Evolutionary conservation across 1,284 basidiomycete species (phyloP).

Genomic region (Cryptococcus hybrid): DNA sequence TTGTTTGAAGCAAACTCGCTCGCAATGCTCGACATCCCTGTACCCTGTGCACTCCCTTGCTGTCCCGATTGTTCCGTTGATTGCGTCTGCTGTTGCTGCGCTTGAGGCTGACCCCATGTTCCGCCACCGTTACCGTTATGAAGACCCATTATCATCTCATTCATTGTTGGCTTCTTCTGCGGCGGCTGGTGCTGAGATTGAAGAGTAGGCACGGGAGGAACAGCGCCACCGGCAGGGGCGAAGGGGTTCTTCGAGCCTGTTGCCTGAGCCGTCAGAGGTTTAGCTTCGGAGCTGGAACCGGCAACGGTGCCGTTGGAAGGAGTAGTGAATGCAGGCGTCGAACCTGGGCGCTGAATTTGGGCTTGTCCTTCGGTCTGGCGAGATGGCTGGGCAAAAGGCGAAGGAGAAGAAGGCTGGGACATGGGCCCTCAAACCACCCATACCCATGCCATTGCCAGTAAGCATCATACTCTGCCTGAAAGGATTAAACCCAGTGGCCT

Average conservation of each 20-base stretch:
- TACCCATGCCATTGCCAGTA: neutral
- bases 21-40: conserved; percentile 43
- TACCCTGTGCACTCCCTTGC: conserved; percentile 11
- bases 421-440: conserved; percentile 1
- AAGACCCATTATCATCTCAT: conserved; percentile 67
- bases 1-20: conserved; percentile 39
- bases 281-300: conserved; percentile 31
- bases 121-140: conserved; percentile 3
- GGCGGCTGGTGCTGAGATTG: conserved; percentile 55
- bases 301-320: conserved; percentile 53
- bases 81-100: conserved; percentile 8
- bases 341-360: conserved; percentile 28
- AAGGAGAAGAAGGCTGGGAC: conserved; percentile 24
- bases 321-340: conserved; percentile 22
- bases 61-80: conserved; percentile 1
- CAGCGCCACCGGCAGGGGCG: conserved; percentile 67
- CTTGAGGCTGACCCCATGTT: conserved; percentile 3
- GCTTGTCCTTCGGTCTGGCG: conserved; percentile 36
- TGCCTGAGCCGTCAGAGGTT: conserved; percentile 74
- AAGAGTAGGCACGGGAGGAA: conserved; percentile 6
- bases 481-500: conserved; percentile 71
- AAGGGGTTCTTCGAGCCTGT: conserved; percentile 97
- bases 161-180: conserved; percentile 72
- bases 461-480: conserved; percentile 58
- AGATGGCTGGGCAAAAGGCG: conserved; percentile 17